Evolutionary conservation across 2,329 filamentous ascomycete species (phyloP).

Genomic region (Fusarium pseudograminearum): DNA sequence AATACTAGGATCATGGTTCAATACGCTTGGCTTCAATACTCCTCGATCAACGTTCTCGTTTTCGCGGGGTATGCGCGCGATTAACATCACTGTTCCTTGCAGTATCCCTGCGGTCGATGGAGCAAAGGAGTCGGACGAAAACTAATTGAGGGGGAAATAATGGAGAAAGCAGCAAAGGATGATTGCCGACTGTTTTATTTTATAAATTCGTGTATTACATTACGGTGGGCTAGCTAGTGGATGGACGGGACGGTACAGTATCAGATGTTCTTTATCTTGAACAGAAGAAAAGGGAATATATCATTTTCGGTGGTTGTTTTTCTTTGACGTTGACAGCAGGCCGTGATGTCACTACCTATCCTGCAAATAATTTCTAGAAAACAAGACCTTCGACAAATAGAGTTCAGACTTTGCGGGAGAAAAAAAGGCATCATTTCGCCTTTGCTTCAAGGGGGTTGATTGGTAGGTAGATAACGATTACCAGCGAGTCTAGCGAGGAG

Average conservation of each 20-base stretch:
- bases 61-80: constrained; percentile 32
- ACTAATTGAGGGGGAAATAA: constrained; percentile 18
- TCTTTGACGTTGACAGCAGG: constrained; percentile 5
- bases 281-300: not conserved
- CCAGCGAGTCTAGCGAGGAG: not conserved
- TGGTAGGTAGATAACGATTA: constrained; percentile 7
- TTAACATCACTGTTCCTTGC: constrained; percentile 37
- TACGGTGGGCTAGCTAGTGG: constrained; percentile 7
- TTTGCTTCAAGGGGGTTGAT: constrained; percentile 5
- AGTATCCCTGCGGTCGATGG: constrained; percentile 37
- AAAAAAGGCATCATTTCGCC: constrained; percentile 1
- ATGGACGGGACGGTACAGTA: constrained; percentile 11
- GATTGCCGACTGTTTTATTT: not conserved
- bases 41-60: constrained; percentile 33
- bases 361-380: constrained; percentile 33
- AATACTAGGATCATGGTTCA: constrained; percentile 32
- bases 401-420: constrained; percentile 12
- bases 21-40: constrained; percentile 16
- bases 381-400: constrained; percentile 6
- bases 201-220: not conserved
- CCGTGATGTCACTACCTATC: constrained; percentile 29
- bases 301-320: constrained; percentile 1
- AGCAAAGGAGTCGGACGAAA: constrained; percentile 19
- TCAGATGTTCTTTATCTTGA: not conserved
- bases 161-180: constrained; percentile 16